A percentile compares a stretch with the other conserved stretches of the same genome.
Conservation (phyloP, 805 yeast genomes). For the Hagleromyces aurorensis region DNA sequence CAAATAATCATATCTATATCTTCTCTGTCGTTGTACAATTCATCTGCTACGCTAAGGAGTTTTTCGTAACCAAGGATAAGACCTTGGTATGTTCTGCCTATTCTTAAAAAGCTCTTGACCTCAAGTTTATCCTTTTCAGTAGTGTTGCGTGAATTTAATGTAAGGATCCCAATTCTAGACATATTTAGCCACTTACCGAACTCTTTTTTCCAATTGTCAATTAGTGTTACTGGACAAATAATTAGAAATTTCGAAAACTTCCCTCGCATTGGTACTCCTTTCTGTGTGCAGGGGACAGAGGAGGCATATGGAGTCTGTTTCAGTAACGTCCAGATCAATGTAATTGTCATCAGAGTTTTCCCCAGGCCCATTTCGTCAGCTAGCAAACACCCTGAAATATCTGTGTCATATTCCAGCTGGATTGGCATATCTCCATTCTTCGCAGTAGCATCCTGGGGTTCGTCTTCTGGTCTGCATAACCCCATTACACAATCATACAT, state of each 20-base stretch:
- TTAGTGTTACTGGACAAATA: conserved; percentile 86
- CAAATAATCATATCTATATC: conserved; percentile 68
- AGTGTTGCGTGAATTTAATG: conserved; percentile 43
- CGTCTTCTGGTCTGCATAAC: conserved; percentile 37
- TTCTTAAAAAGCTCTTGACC: conserved; percentile 52
- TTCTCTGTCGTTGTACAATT: conserved; percentile 36
- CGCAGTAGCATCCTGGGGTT: conserved; percentile 4
- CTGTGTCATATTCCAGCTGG: conserved; percentile 20
- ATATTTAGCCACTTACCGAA: conserved; percentile 81
- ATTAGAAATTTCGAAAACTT: conserved; percentile 55
- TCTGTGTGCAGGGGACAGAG: conserved; percentile 29
- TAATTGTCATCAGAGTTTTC: conserved; percentile 77
- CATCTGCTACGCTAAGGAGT: conserved; percentile 45
- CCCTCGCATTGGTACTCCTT: conserved; percentile 29
- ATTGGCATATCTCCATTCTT: too few species aligned
- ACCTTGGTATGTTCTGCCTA: conserved; percentile 67
- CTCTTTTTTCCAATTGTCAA: conserved; percentile 82
- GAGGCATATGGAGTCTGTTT: conserved; percentile 49
- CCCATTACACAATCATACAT: conserved; percentile 82
- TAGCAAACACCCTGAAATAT: conserved; percentile 59
- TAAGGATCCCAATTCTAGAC: conserved; percentile 57
- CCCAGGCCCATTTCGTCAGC: conserved; percentile 99
- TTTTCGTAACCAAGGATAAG: conserved; percentile 85
- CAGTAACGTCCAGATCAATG: conserved; percentile 75
- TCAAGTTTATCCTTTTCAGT: conserved; percentile 48